These are phyloP conservation scores for Backusella australiensis DNA, from an alignment of 192 early-diverging fungal species.

Conservation along the genomic window DNA sequence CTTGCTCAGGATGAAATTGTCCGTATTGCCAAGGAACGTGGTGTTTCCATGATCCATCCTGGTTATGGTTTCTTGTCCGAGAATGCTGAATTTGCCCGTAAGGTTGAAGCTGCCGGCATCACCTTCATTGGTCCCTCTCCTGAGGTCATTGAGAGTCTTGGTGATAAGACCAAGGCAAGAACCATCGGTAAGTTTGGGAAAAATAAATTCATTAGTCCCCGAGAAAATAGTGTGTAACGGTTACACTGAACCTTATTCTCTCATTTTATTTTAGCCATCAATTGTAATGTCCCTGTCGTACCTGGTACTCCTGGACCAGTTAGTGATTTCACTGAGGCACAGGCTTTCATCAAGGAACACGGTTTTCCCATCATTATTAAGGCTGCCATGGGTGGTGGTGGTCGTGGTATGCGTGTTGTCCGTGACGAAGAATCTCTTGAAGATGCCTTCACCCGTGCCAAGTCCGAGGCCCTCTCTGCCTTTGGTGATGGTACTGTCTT, in stretches of 20 bases:
- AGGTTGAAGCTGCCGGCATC: slow-evolving; percentile 86
- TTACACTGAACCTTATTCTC: background rate
- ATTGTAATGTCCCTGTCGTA: slow-evolving; percentile 85
- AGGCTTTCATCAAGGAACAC: slow-evolving; percentile 72
- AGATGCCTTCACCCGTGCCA: slow-evolving; percentile 79
- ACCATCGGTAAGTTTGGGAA: slow-evolving; percentile 57
- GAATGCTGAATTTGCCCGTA: slow-evolving; percentile 89
- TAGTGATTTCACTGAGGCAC: slow-evolving; percentile 58
- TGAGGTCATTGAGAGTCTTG: slow-evolving; percentile 82
- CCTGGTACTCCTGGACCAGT: slow-evolving; percentile 92
- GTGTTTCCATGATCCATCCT: slow-evolving; percentile 89
- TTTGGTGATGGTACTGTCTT: slow-evolving; percentile 98
- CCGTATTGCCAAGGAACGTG: slow-evolving; percentile 75
- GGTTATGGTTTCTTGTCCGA: slow-evolving; percentile 97
- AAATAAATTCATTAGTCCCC: slow-evolving; percentile 4
- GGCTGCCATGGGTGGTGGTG: slow-evolving; percentile 95
- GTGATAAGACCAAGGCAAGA: slow-evolving; percentile 95
- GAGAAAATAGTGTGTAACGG: background rate
- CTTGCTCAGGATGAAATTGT: slow-evolving; percentile 93
- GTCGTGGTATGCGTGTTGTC: slow-evolving; percentile 95
- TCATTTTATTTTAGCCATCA: slow-evolving; percentile 55
- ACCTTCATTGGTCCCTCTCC: slow-evolving; percentile 88
- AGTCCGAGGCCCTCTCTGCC: slow-evolving; percentile 84
- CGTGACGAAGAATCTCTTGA: slow-evolving; percentile 69
- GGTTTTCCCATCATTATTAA: slow-evolving; percentile 97